A percentile compares a stretch with the other conserved stretches of the same genome.
phyloP scores from a whole-genome alignment of 2,329 filamentous ascomycete genomes.

The Aspergillus neoniger region DNA sequence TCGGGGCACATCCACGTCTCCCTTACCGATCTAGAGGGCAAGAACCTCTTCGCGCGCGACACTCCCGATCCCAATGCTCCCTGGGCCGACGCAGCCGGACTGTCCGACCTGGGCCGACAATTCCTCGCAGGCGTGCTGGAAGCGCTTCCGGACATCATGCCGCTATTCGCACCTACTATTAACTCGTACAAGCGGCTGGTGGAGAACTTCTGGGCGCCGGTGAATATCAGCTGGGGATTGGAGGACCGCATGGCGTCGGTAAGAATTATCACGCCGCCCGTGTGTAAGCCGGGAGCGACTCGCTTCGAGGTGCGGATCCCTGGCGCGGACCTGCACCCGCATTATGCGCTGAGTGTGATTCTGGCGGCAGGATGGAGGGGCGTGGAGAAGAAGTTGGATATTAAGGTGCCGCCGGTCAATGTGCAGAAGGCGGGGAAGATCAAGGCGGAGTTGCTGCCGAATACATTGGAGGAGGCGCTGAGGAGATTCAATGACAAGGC shows the following conservation, averaged over 20 bases:
- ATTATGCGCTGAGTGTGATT: slow-evolving; percentile 81
- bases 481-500: slow-evolving; percentile 70
- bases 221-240: slow-evolving; percentile 92
- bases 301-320: slow-evolving; percentile 29
- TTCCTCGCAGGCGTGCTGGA: slow-evolving; percentile 88
- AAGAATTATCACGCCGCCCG: slow-evolving; percentile 80
- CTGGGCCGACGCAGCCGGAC: slow-evolving; percentile 71
- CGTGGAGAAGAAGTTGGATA: slow-evolving; percentile 83
- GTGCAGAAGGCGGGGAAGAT: slow-evolving; percentile 65
- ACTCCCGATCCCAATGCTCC: slow-evolving; percentile 67
- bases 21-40: slow-evolving; percentile 71
- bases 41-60: slow-evolving; percentile 78
- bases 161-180: slow-evolving; percentile 84
- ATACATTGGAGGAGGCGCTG: slow-evolving; percentile 80
- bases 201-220: slow-evolving; percentile 97
- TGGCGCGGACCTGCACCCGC: slow-evolving; percentile 84
- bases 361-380: slow-evolving; percentile 91
- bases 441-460: slow-evolving; percentile 59
- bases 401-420: slow-evolving; percentile 78
- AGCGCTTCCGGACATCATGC: slow-evolving; percentile 91
- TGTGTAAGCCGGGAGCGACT: slow-evolving; percentile 69
- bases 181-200: slow-evolving; percentile 97
- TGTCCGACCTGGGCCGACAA: slow-evolving; percentile 87
- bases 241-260: slow-evolving; percentile 92
- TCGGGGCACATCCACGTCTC: slow-evolving; percentile 94